A percentile compares a stretch with the other conserved stretches of the same genome.
Conservation (phyloP, 106 monocot species). For the Iris macrosiphon region DNA sequence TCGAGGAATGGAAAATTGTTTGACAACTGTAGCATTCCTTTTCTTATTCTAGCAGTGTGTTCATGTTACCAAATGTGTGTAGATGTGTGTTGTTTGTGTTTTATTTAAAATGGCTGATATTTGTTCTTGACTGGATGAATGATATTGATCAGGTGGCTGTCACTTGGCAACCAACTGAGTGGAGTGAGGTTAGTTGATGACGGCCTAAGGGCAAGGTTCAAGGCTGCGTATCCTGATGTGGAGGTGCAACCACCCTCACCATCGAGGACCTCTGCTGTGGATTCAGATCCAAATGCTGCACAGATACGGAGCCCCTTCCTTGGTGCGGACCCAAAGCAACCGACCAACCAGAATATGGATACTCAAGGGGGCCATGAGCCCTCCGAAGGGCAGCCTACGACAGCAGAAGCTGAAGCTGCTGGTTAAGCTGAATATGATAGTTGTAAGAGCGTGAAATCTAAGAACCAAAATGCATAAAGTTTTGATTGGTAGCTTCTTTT, state of each 20-base stretch:
- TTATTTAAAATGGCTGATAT: too few species aligned
- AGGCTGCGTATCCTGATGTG: conserved; percentile 84
- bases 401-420: conserved; percentile 12
- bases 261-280: conserved; percentile 33
- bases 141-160: conserved; percentile 67
- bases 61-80: too few species aligned
- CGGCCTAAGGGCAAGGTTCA: conserved; percentile 82
- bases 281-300: conserved; percentile 26
- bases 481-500: too few species aligned
- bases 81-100: too few species aligned
- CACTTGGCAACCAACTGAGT: conserved; percentile 79
- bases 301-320: conserved; percentile 27
- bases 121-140: too few species aligned
- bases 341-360: conserved; percentile 14
- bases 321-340: conserved; percentile 20
- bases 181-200: conserved; percentile 85
- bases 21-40: too few species aligned
- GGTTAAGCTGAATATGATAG: neutral
- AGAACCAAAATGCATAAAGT: neutral
- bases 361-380: neutral
- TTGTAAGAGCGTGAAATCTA: neutral
- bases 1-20: too few species aligned
- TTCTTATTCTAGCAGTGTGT: too few species aligned
- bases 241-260: conserved; percentile 86
- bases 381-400: conserved; percentile 1